Conservation (phyloP, 2,329 filamentous ascomycete genomes). For the Xylariaceae sp. region DNA sequence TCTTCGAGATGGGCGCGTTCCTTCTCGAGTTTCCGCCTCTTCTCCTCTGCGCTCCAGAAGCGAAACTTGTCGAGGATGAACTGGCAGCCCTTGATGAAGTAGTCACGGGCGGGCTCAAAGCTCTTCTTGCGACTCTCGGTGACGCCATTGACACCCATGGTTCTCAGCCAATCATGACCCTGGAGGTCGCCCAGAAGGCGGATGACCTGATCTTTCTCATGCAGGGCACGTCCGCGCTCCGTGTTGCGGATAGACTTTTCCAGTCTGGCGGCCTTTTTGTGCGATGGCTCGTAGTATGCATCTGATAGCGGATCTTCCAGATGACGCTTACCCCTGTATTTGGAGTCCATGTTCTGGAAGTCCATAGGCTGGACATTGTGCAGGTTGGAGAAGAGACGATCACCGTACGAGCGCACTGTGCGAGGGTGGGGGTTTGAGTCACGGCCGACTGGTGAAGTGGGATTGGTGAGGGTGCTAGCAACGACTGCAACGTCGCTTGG, state of each 20-base stretch:
- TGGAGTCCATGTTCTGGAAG: slow-evolving; percentile 49
- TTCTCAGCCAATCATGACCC: slow-evolving; percentile 86
- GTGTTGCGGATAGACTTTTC: slow-evolving; percentile 61
- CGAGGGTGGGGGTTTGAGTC: slow-evolving; percentile 29
- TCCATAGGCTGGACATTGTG: slow-evolving; percentile 55
- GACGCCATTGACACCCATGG: slow-evolving; percentile 83
- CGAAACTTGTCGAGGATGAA: slow-evolving; percentile 82
- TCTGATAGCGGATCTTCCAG: slow-evolving; percentile 55
- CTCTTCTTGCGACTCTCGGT: slow-evolving; percentile 82
- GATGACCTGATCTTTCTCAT: slow-evolving; percentile 63
- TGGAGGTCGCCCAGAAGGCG: slow-evolving; percentile 75
- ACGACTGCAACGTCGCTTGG: slow-evolving; percentile 19
- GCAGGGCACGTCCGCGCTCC: slow-evolving; percentile 61
- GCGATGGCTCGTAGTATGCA: slow-evolving; percentile 48
- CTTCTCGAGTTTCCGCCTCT: slow-evolving; percentile 71
- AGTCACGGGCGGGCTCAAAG: slow-evolving; percentile 78
- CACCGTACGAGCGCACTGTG: slow-evolving; percentile 50
- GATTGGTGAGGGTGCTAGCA: slow-evolving; percentile 36
- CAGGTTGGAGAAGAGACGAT: slow-evolving; percentile 53
- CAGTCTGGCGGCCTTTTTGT: slow-evolving; percentile 56
- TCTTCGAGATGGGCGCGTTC: slow-evolving; percentile 57
- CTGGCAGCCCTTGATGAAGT: slow-evolving; percentile 81
- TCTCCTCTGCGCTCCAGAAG: slow-evolving; percentile 85
- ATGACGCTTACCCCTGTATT: slow-evolving; percentile 38
- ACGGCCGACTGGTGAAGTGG: slow-evolving; percentile 25